phyloP scores from a whole-genome alignment of 257 asterid species.

The Nicotiana sylvestris region DNA sequence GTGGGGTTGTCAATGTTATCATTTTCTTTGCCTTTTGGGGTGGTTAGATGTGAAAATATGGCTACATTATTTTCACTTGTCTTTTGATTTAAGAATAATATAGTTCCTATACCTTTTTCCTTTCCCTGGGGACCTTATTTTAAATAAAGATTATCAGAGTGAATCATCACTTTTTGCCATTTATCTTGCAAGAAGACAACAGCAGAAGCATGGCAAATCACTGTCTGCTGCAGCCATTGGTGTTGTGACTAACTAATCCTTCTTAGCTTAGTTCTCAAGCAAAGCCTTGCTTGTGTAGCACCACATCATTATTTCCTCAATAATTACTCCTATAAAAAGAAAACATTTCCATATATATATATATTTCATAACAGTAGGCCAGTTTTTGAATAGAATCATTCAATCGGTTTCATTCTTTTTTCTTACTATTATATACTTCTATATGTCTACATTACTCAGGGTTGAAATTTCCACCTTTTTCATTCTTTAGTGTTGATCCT shows the following conservation, averaged over 20 bases:
- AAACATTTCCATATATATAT: conserved; percentile 18
- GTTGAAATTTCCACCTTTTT: not conserved
- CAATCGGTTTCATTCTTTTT: not conserved
- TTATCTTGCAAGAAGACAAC: not conserved
- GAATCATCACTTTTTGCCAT: conserved; percentile 6
- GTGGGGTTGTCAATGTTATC: not conserved
- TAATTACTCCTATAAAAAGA: not conserved
- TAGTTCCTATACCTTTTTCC: not conserved
- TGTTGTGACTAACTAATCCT: conserved; percentile 22
- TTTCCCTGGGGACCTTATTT: not conserved
- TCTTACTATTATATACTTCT: not conserved
- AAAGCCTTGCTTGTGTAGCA: conserved; percentile 18
- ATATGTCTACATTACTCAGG: not conserved
- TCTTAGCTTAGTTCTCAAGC: conserved; percentile 40
- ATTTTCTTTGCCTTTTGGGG: not conserved
- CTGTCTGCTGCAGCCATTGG: conserved; percentile 10
- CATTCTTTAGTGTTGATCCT: conserved; percentile 9
- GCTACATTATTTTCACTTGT: conserved; percentile 14
- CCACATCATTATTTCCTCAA: not conserved
- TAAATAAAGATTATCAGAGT: not conserved
- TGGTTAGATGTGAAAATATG: not conserved
- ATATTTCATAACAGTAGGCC: conserved; percentile 8
- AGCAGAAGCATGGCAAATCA: conserved; percentile 12
- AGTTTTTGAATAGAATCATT: conserved; percentile 15
- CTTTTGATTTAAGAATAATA: conserved; percentile 18